Evolutionary conservation across 2,329 filamentous ascomycete species (phyloP).

Genomic region (Fusarium floridanum): DNA sequence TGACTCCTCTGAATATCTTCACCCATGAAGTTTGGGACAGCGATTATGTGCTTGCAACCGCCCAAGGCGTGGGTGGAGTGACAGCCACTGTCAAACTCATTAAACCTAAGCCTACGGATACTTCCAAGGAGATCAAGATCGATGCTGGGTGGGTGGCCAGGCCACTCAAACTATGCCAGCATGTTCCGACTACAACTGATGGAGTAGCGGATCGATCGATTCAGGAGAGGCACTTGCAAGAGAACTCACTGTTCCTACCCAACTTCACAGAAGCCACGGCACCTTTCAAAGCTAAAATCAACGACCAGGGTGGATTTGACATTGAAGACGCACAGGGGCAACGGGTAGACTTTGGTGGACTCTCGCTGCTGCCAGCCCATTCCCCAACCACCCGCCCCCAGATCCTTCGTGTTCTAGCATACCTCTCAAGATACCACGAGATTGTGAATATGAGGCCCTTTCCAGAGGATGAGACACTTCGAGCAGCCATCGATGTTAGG

Average conservation of each 20-base stretch:
- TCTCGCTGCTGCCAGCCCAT: background rate
- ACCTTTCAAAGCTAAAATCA: background rate
- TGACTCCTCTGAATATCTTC: background rate
- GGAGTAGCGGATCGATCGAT: background rate
- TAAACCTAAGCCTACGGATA: too few species aligned
- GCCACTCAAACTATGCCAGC: background rate
- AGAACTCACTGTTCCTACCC: background rate
- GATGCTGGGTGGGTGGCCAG: background rate
- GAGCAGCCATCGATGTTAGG: background rate
- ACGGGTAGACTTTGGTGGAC: background rate
- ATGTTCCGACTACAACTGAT: background rate
- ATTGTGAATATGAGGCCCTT: background rate
- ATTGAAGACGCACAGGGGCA: background rate
- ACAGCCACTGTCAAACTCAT: background rate
- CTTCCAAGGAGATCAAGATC: background rate
- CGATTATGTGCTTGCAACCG: background rate
- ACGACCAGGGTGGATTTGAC: background rate
- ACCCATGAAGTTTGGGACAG: background rate
- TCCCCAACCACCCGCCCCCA: background rate
- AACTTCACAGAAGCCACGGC: background rate
- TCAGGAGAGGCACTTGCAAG: background rate
- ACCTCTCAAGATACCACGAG: background rate
- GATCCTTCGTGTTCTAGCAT: background rate
- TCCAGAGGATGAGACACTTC: background rate
- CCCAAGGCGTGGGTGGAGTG: background rate